A percentile compares a stretch with the other conserved stretches of the same genome.
Conservation (phyloP, 1,139 yeast species). For the Ogataea hybrid region DNA sequence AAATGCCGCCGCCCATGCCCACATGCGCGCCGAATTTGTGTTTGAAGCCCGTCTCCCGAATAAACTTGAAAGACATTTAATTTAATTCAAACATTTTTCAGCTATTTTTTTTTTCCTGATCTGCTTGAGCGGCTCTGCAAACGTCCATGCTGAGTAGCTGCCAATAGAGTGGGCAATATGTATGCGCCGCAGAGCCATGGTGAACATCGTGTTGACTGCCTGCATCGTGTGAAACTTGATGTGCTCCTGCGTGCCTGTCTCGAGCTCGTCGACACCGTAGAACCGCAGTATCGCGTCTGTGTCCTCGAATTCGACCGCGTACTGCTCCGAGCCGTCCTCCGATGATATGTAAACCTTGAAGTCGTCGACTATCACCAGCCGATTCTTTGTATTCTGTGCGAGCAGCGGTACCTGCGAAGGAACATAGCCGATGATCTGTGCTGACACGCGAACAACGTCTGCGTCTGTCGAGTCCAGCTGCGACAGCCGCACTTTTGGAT, state of each 20-base stretch:
- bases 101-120: not conserved
- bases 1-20: conserved; percentile 70
- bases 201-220: not conserved
- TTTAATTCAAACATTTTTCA: conserved; percentile 1
- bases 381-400: conserved; percentile 1
- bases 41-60: conserved; percentile 24
- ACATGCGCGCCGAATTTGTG: conserved; percentile 65
- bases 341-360: conserved; percentile 5
- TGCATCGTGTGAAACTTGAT: conserved; percentile 1
- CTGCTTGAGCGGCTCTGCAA: conserved; percentile 3
- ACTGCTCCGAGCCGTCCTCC: conserved; percentile 1
- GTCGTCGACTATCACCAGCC: conserved; percentile 2
- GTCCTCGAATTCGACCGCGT: conserved; percentile 5
- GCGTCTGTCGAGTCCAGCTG: too few species aligned
- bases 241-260: not conserved
- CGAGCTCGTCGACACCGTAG: conserved; percentile 3
- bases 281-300: conserved; percentile 1
- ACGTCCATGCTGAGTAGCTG: conserved; percentile 7
- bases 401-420: not conserved
- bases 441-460: too few species aligned
- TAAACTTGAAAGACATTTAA: conserved; percentile 19
- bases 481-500: too few species aligned
- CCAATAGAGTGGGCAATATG: not conserved
- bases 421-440: conserved; percentile 8
- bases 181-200: conserved; percentile 1